Conservation (phyloP, 768 basidiomycete genomes). For the Pleurotus platypus region DNA sequence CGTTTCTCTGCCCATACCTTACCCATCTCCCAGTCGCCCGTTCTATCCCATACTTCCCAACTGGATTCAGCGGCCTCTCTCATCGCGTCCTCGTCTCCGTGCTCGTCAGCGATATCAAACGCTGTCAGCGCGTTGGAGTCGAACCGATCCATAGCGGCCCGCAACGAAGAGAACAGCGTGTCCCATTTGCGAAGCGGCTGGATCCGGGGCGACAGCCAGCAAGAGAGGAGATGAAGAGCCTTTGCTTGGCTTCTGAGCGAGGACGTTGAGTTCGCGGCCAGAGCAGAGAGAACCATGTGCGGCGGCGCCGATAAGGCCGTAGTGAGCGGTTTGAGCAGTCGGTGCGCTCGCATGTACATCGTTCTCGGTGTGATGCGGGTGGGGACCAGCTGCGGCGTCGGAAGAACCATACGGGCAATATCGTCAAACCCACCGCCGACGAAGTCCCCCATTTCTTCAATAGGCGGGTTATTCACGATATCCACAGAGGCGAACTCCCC, state of each 20-base stretch:
- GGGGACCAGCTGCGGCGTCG: conserved; percentile 14
- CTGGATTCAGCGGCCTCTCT: conserved; percentile 75
- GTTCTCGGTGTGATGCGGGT: conserved; percentile 42
- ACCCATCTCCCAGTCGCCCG: conserved; percentile 84
- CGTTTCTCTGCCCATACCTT: conserved; percentile 95
- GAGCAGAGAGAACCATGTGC: conserved; percentile 60
- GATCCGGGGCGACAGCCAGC: conserved; percentile 67
- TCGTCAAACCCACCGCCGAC: conserved; percentile 23
- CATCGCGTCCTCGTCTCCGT: conserved; percentile 74
- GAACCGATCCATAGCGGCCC: conserved; percentile 83
- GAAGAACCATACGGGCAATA: conserved; percentile 26
- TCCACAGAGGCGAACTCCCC: conserved; percentile 74
- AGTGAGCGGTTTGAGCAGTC: conserved; percentile 57
- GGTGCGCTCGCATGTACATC: conserved; percentile 65
- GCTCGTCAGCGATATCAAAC: conserved; percentile 84
- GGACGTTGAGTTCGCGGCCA: conserved; percentile 38
- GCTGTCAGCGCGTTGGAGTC: conserved; percentile 81
- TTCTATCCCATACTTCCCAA: conserved; percentile 75
- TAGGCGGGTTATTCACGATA: conserved; percentile 21
- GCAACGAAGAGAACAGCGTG: conserved; percentile 57
- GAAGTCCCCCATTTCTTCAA: conserved; percentile 47
- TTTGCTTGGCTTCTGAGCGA: conserved; percentile 59
- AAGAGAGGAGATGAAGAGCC: conserved; percentile 65
- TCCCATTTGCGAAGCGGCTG: conserved; percentile 73
- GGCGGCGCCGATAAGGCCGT: conserved; percentile 57